Evolutionary conservation across 2,329 filamentous ascomycete species (phyloP).

Genomic region (Orbilia blumenaviensis): DNA sequence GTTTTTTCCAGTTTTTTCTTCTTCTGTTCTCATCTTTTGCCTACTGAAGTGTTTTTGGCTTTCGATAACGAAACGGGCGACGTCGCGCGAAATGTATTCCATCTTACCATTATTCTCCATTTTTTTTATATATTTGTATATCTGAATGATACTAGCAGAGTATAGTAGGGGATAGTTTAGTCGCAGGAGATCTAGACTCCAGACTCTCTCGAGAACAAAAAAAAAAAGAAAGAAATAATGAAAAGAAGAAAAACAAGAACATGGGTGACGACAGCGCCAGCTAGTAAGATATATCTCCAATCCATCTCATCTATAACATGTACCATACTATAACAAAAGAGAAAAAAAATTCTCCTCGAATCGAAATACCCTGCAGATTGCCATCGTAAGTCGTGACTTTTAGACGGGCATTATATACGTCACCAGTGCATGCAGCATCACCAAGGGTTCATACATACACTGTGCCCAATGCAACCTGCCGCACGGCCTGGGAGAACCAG

Average conservation of each 20-base stretch:
- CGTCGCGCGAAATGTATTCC: slow-evolving; percentile 12
- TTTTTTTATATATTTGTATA: slow-evolving; percentile 22
- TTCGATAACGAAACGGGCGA: slow-evolving; percentile 32
- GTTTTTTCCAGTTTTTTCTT: slow-evolving; percentile 7
- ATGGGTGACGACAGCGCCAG: not conserved
- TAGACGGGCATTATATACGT: not conserved
- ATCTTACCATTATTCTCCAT: not conserved
- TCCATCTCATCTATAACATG: slow-evolving; percentile 19
- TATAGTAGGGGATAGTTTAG: not conserved
- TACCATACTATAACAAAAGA: not conserved
- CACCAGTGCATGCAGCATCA: not conserved
- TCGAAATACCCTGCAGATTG: too few species aligned
- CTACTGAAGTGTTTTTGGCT: not conserved
- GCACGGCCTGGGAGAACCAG: not conserved
- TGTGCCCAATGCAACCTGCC: not conserved
- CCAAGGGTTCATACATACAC: not conserved
- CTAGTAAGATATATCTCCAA: slow-evolving; percentile 46
- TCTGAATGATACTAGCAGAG: not conserved
- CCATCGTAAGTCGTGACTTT: too few species aligned
- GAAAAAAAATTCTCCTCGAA: not conserved
- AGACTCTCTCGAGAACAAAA: not conserved
- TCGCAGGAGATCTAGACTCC: not conserved
- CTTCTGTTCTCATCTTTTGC: not conserved
- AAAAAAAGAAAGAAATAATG: not conserved
- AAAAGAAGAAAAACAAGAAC: not conserved